Conservation (phyloP, 2,329 filamentous ascomycete species). For the Teratosphaeria epicoccoides region DNA sequence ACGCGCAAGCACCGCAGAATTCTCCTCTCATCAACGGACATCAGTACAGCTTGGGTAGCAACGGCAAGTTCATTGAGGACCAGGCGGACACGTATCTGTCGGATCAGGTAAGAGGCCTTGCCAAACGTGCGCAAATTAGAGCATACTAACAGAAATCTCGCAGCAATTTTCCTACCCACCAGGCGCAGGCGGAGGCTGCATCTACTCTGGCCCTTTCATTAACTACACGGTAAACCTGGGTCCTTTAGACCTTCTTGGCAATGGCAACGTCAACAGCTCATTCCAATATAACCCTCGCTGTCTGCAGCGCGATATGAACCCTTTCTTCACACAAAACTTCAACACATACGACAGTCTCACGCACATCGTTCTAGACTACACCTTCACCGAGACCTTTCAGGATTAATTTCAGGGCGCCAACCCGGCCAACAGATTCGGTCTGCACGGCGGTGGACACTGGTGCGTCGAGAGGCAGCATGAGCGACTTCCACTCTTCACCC, state of each 20-base stretch:
- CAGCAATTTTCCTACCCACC: slow-evolving; percentile 32
- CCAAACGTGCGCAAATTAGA: slow-evolving; percentile 1
- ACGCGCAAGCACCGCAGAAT: slow-evolving; percentile 26
- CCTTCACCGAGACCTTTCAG: slow-evolving; percentile 20
- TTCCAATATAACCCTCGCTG: slow-evolving; percentile 18
- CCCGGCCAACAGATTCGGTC: slow-evolving; percentile 22
- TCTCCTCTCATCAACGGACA: slow-evolving; percentile 46
- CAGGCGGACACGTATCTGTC: slow-evolving; percentile 20
- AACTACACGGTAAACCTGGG: slow-evolving; percentile 29
- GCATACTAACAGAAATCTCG: neutral
- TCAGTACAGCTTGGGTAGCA: slow-evolving; percentile 31
- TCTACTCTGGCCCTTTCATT: slow-evolving; percentile 43
- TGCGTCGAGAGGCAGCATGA: slow-evolving; percentile 17
- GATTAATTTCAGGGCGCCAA: slow-evolving; percentile 20
- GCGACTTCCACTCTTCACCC: slow-evolving; percentile 37
- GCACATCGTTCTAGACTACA: slow-evolving; percentile 17
- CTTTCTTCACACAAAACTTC: slow-evolving; percentile 12
- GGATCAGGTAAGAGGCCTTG: neutral
- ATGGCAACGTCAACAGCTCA: slow-evolving; percentile 18
- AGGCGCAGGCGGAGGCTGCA: slow-evolving; percentile 47
- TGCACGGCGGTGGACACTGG: slow-evolving; percentile 40
- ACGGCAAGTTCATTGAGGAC: slow-evolving; percentile 20
- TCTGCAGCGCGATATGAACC: slow-evolving; percentile 15
- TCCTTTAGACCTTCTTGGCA: slow-evolving; percentile 20
- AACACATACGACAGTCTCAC: slow-evolving; percentile 16